These are phyloP conservation scores for Perilla frutescens DNA, from an alignment of 257 asterid genomes.

Conservation along the genomic window DNA sequence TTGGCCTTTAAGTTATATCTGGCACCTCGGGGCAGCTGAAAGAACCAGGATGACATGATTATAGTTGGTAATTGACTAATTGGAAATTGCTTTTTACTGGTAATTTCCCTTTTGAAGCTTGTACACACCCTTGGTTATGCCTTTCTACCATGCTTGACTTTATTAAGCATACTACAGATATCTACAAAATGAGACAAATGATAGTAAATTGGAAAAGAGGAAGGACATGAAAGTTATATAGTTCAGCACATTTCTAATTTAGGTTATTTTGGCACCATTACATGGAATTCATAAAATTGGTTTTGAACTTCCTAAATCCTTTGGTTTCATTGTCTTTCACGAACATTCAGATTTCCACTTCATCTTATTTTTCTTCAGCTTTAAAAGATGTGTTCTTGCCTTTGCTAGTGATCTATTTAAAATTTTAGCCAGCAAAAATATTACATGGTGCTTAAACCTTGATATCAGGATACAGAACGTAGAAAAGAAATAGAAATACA, in stretches of 20 bases:
- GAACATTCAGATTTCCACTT: not conserved
- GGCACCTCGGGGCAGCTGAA: conserved; percentile 12
- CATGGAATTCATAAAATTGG: not conserved
- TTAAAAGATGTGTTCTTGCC: not conserved
- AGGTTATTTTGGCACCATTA: conserved; percentile 9
- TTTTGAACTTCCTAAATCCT: conserved; percentile 7
- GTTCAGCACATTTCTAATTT: not conserved
- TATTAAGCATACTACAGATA: not conserved
- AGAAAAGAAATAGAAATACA: not conserved
- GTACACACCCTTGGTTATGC: not conserved
- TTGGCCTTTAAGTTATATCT: conserved; percentile 1
- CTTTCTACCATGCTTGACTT: not conserved
- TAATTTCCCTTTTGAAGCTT: conserved; percentile 4
- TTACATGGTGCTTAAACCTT: not conserved
- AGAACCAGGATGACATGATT: not conserved
- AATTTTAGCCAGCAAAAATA: not conserved
- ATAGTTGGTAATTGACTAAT: not conserved
- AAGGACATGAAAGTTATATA: not conserved
- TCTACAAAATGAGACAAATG: not conserved
- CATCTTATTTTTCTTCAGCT: conserved; percentile 7
- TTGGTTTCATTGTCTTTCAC: conserved; percentile 3
- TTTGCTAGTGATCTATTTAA: conserved; percentile 1
- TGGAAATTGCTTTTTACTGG: not conserved
- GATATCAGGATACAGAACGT: not conserved
- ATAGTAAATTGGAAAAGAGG: not conserved